Percentiles rank a stretch among this genome's conserved stretches.
These are phyloP conservation scores for Fraxinus dipetala DNA, from an alignment of 305 asterid species.

Conservation along the genomic window DNA sequence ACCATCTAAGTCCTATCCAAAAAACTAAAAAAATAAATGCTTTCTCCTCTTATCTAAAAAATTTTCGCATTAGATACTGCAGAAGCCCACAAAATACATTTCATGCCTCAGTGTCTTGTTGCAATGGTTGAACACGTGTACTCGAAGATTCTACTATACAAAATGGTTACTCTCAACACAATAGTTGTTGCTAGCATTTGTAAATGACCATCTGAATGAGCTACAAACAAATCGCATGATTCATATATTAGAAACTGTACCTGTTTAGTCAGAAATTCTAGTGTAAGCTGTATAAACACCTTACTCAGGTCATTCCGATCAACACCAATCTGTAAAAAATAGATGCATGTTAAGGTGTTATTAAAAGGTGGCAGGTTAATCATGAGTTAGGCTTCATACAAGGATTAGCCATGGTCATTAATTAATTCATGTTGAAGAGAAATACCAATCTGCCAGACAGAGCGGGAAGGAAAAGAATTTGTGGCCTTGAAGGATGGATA, in stretches of 20 bases:
- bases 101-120: neutral
- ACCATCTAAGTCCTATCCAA: neutral
- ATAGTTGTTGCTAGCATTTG: neutral
- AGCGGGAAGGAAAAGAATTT: slow-evolving; percentile 16
- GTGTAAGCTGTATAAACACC: slow-evolving; percentile 82
- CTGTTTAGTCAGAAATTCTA: slow-evolving; percentile 89
- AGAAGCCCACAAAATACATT: slow-evolving; percentile 11
- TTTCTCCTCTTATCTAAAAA: neutral
- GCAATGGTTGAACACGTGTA: slow-evolving; percentile 6
- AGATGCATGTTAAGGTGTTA: slow-evolving; percentile 1
- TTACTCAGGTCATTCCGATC: slow-evolving; percentile 71
- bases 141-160: slow-evolving; percentile 1
- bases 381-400: slow-evolving; percentile 13
- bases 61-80: slow-evolving; percentile 2
- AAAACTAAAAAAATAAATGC: neutral
- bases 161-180: neutral
- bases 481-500: slow-evolving; percentile 10
- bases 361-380: slow-evolving; percentile 15
- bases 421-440: slow-evolving; percentile 1
- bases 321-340: slow-evolving; percentile 71
- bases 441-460: neutral
- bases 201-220: slow-evolving; percentile 19
- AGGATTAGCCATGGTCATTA: slow-evolving; percentile 18
- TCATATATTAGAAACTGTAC: slow-evolving; percentile 34
- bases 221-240: slow-evolving; percentile 12